phyloP scores from a whole-genome alignment of 192 early-diverging fungal genomes.

The Jimgerdemannia flammicorona region DNA sequence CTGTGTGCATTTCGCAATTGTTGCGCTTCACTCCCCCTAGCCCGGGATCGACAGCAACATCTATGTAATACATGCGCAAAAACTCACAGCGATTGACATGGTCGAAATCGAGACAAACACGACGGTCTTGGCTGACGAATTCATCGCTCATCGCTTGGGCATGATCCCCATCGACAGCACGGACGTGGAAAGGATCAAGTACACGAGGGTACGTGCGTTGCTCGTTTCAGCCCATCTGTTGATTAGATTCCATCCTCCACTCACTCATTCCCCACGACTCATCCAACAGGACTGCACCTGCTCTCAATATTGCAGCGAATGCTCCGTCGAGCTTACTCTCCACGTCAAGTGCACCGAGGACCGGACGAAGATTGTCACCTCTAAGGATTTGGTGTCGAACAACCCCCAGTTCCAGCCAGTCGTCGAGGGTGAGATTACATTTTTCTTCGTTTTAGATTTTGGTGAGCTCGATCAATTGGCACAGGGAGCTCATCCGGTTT shows the following conservation, averaged over 20 bases:
- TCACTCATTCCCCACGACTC: not conserved
- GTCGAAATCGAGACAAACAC: conserved; percentile 94
- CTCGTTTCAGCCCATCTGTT: conserved; percentile 6
- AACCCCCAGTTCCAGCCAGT: conserved; percentile 70
- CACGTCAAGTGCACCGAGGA: conserved; percentile 82
- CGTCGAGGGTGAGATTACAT: conserved; percentile 42
- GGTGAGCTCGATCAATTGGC: not conserved
- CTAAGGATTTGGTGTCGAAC: conserved; percentile 72
- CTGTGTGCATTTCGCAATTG: not conserved
- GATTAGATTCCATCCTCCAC: not conserved
- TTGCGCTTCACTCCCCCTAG: not conserved
- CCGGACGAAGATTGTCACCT: conserved; percentile 76
- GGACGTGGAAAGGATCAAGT: conserved; percentile 74
- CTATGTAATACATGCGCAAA: not conserved
- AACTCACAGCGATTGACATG: conserved; percentile 82
- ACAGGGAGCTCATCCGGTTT: too few relatives aligned
- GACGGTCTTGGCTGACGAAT: conserved; percentile 93
- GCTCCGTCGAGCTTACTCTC: conserved; percentile 86
- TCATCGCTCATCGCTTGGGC: conserved; percentile 91
- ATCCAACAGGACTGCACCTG: conserved; percentile 64
- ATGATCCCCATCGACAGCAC: conserved; percentile 87
- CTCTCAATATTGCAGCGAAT: conserved; percentile 79
- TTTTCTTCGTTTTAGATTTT: conserved; percentile 12
- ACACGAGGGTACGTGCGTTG: conserved; percentile 54
- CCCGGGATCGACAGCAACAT: not conserved